Conservation (phyloP, 2,329 filamentous ascomycete genomes). For the Penicillium vulpinum region DNA sequence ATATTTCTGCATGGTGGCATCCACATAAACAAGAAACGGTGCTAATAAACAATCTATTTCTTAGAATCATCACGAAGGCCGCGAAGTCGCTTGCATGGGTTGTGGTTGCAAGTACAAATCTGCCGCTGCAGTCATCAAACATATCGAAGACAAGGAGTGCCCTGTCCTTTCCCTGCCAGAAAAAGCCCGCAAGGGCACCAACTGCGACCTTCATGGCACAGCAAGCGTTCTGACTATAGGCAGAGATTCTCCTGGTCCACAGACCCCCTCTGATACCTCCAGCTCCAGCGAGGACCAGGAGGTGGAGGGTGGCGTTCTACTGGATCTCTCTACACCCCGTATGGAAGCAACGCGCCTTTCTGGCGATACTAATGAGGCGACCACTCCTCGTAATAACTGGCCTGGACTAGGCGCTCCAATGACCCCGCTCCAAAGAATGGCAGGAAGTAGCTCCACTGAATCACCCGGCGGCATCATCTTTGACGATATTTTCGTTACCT, state of each 20-base stretch:
- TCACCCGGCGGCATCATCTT: neutral
- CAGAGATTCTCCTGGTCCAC: neutral
- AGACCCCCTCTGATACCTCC: conserved; percentile 12
- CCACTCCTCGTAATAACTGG: neutral
- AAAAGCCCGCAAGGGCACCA: conserved; percentile 33
- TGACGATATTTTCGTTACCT: neutral
- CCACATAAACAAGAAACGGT: neutral
- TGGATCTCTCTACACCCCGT: neutral
- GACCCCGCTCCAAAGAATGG: neutral
- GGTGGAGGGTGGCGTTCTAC: conserved; percentile 32
- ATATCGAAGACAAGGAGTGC: conserved; percentile 58
- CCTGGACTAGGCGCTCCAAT: neutral
- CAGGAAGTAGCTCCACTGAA: neutral
- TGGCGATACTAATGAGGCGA: neutral
- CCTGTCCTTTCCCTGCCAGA: conserved; percentile 41
- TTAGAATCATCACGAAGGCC: conserved; percentile 52
- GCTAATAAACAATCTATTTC: neutral
- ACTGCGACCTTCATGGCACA: neutral
- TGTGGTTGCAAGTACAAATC: conserved; percentile 51
- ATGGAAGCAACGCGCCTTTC: neutral
- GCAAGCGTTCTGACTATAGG: neutral
- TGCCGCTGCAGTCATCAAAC: conserved; percentile 52
- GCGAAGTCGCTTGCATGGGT: conserved; percentile 51
- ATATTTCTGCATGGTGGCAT: neutral
- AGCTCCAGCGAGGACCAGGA: conserved; percentile 51